These are phyloP conservation scores for Talaromyces sp. DNA, from an alignment of 2,329 filamentous ascomycete genomes.

Conservation along the genomic window DNA sequence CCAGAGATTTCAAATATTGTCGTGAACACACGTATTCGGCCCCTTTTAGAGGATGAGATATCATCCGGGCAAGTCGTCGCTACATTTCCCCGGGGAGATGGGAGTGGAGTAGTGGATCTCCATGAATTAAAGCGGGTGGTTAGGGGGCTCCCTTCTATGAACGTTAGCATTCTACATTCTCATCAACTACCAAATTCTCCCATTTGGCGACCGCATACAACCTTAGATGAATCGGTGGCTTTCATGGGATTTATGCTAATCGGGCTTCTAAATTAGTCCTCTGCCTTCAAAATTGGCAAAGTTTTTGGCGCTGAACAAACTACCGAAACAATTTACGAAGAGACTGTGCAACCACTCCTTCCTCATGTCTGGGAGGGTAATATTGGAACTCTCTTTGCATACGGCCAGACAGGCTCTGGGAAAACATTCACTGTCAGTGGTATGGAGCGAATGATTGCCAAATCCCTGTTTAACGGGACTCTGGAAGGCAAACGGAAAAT, in stretches of 20 bases:
- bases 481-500: constrained; percentile 55
- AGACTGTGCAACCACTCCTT: constrained; percentile 47
- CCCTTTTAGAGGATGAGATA: constrained; percentile 12
- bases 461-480: constrained; percentile 52
- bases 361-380: constrained; percentile 53
- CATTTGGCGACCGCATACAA: no score
- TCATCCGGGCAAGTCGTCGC: constrained; percentile 17
- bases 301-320: constrained; percentile 39
- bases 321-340: constrained; percentile 47
- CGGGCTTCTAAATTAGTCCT: constrained; percentile 14
- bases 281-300: constrained; percentile 33
- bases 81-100: constrained; percentile 5
- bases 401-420: constrained; percentile 93
- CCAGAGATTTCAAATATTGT: constrained; percentile 6
- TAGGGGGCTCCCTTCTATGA: constrained; percentile 12
- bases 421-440: constrained; percentile 97
- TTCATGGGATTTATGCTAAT: no score
- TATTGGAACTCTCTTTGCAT: constrained; percentile 83
- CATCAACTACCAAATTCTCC: no score
- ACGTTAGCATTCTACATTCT: constrained; percentile 10
- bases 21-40: constrained; percentile 16
- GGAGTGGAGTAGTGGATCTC: constrained; percentile 15
- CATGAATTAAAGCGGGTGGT: constrained; percentile 16
- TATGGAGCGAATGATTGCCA: constrained; percentile 66
- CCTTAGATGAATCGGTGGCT: no score